Percentiles rank a stretch among this genome's conserved stretches.
Conservation (phyloP, 2,329 filamentous ascomycete species). For the Ceratocystis cacaofunesta region DNA sequence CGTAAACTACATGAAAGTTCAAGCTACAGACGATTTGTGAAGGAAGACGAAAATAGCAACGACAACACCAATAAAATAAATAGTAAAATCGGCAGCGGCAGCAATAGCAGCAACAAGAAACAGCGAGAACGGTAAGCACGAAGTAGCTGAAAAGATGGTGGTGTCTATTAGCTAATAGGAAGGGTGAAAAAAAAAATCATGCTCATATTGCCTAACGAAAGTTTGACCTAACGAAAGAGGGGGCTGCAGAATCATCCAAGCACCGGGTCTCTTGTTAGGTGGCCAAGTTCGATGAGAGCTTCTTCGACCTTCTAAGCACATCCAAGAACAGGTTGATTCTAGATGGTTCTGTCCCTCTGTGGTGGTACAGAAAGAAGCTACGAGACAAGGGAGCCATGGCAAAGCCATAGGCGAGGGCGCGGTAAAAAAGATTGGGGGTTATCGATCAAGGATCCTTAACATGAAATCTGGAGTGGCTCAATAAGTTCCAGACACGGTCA, state of each 20-base stretch:
- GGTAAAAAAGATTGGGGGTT: background rate
- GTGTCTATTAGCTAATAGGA: too few species aligned
- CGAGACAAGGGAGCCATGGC: background rate
- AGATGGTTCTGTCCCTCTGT: slow-evolving; percentile 1
- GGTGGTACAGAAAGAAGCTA: background rate
- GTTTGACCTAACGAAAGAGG: too few species aligned
- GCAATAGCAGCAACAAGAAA: too few species aligned
- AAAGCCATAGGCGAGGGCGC: background rate
- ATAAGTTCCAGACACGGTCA: background rate
- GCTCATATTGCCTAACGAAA: too few species aligned
- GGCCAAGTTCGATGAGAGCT: too few species aligned
- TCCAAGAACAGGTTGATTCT: background rate
- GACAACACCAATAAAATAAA: too few species aligned
- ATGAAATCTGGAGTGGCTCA: background rate
- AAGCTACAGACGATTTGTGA: background rate
- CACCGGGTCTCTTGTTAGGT: background rate
- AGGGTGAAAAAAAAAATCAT: too few species aligned
- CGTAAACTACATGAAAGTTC: background rate
- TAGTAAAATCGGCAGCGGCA: too few species aligned
- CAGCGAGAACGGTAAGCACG: too few species aligned
- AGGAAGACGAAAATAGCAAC: background rate
- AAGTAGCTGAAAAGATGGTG: too few species aligned
- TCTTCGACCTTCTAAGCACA: background rate
- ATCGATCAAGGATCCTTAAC: background rate
- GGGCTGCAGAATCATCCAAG: background rate